phyloP scores from a whole-genome alignment of 2,329 filamentous ascomycete genomes.

The Colletotrichum gigasporum region DNA sequence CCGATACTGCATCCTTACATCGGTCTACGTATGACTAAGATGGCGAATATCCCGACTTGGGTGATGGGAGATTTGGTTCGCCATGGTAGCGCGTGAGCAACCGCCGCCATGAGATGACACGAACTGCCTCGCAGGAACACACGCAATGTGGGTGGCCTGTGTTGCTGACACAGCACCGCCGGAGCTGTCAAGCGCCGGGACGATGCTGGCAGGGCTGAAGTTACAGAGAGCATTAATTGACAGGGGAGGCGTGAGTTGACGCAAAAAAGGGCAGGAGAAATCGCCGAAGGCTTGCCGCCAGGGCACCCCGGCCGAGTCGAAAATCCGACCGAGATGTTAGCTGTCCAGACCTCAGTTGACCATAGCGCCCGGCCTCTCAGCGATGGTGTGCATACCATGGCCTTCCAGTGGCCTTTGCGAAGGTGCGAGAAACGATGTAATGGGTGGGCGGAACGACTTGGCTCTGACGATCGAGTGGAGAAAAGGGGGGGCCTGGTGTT shows the following conservation, averaged over 20 bases:
- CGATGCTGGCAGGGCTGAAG: neutral
- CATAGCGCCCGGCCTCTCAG: neutral
- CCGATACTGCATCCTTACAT: neutral
- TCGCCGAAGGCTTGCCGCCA: neutral
- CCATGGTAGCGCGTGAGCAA: neutral
- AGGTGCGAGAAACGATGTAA: neutral
- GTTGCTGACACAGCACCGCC: neutral
- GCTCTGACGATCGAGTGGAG: constrained; percentile 17
- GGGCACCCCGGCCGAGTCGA: neutral
- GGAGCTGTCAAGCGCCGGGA: neutral
- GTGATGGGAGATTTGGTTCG: neutral
- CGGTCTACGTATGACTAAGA: neutral
- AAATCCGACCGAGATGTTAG: neutral
- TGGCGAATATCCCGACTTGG: neutral
- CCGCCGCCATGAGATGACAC: neutral
- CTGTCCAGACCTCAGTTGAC: neutral
- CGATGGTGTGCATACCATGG: neutral
- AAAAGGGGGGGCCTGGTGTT: neutral
- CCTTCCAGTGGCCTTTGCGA: neutral
- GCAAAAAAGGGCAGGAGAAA: neutral
- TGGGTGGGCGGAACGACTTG: constrained; percentile 7
- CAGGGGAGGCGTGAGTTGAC: neutral
- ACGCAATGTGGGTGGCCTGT: neutral
- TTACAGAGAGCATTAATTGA: constrained; percentile 1
- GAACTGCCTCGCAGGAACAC: neutral